These are phyloP conservation scores for Pseudogymnoascus sp. DNA, from an alignment of 2,329 filamentous ascomycete species.

Conservation along the genomic window DNA sequence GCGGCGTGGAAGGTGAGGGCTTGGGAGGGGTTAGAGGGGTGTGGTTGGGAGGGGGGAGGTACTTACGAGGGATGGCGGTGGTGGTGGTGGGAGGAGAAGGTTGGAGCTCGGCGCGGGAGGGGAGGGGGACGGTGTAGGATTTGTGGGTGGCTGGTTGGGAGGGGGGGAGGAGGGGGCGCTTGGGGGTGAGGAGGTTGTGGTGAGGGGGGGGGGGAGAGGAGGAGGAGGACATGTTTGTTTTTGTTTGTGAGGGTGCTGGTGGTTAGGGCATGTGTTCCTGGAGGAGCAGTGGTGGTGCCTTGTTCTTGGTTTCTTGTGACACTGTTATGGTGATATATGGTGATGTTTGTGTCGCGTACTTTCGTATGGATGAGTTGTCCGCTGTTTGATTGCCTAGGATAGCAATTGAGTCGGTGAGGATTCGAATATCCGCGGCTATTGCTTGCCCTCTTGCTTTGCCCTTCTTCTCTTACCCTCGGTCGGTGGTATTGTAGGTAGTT, in stretches of 20 bases:
- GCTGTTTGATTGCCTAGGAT: background rate
- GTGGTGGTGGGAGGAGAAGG: background rate
- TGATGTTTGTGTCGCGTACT: background rate
- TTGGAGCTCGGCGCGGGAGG: background rate
- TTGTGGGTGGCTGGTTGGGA: background rate
- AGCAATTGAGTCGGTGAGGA: background rate
- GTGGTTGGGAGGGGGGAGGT: no score
- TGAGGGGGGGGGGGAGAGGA: background rate
- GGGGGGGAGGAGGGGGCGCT: background rate
- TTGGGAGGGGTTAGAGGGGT: background rate
- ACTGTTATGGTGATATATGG: background rate
- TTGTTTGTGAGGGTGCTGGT: background rate
- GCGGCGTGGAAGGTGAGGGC: background rate
- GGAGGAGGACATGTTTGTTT: background rate
- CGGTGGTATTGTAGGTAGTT: background rate
- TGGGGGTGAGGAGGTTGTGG: no score
- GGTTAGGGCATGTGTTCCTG: background rate
- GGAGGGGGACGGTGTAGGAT: background rate
- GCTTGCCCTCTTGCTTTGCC: background rate
- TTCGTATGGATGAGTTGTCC: background rate
- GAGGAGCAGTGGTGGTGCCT: background rate
- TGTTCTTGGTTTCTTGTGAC: background rate
- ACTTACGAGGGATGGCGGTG: background rate
- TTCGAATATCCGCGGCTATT: background rate
- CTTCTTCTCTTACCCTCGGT: background rate